Conservation (phyloP, 305 asterid species). For the Rubia peregrina region DNA sequence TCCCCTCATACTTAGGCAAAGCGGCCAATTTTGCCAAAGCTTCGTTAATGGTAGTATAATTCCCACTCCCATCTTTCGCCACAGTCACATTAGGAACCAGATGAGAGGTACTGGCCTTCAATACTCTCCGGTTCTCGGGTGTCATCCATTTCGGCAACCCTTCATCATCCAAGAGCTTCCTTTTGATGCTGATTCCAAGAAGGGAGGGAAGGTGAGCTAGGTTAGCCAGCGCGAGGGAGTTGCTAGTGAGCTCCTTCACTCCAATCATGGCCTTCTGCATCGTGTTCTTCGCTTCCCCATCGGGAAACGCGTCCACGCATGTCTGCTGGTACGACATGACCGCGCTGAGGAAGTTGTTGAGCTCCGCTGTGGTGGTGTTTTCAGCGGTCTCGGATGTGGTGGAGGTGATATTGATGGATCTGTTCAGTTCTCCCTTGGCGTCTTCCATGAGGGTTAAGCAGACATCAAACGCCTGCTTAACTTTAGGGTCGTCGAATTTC, state of each 20-base stretch:
- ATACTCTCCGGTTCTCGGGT: slow-evolving; percentile 31
- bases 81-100: slow-evolving; percentile 49
- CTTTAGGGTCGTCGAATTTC: slow-evolving; percentile 38
- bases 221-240: slow-evolving; percentile 54
- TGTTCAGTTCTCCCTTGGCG: slow-evolving; percentile 60
- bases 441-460: slow-evolving; percentile 49
- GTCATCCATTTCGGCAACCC: slow-evolving; percentile 47
- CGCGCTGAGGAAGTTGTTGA: slow-evolving; percentile 73
- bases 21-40: slow-evolving; percentile 42
- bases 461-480: slow-evolving; percentile 46
- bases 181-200: slow-evolving; percentile 19
- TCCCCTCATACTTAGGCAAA: slow-evolving; percentile 47
- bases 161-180: slow-evolving; percentile 33
- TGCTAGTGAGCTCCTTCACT: slow-evolving; percentile 49
- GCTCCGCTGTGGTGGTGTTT: slow-evolving; percentile 24
- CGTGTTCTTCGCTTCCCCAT: slow-evolving; percentile 39
- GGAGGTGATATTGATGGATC: slow-evolving; percentile 27
- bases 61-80: slow-evolving; percentile 68
- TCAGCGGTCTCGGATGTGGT: slow-evolving; percentile 15
- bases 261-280: slow-evolving; percentile 31
- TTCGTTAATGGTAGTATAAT: slow-evolving; percentile 43
- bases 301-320: slow-evolving; percentile 70
- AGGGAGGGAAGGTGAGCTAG: slow-evolving; percentile 23
- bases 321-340: slow-evolving; percentile 66
- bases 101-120: slow-evolving; percentile 34